Percentiles rank a stretch among this genome's conserved stretches.
phyloP scores from a whole-genome alignment of 768 basidiomycete species.

The Leccinum truebloodii region DNA sequence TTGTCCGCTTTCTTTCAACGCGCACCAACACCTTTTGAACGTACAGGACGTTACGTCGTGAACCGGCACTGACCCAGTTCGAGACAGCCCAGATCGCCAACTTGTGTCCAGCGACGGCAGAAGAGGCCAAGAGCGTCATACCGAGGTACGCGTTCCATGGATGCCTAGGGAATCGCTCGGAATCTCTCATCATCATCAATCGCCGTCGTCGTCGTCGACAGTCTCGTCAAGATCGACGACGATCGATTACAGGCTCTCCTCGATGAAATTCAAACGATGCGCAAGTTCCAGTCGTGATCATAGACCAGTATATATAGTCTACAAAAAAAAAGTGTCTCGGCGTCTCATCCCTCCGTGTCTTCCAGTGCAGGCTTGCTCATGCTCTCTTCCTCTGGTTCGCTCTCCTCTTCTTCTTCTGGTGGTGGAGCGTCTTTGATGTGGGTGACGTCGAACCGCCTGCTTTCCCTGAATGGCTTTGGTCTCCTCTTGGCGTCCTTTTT shows the following conservation, averaged over 20 bases:
- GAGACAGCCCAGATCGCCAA: slow-evolving; percentile 94
- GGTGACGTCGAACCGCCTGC: slow-evolving; percentile 66
- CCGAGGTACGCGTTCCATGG: slow-evolving; percentile 60
- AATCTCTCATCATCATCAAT: not conserved
- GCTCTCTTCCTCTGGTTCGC: slow-evolving; percentile 45
- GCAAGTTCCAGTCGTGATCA: slow-evolving; percentile 79
- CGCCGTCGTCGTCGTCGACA: not conserved
- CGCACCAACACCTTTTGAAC: not conserved
- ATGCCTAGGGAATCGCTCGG: not conserved
- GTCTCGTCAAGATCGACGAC: slow-evolving; percentile 86
- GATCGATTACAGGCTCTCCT: slow-evolving; percentile 79
- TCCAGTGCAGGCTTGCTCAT: slow-evolving; percentile 46
- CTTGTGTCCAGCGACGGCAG: slow-evolving; percentile 81
- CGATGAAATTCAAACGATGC: slow-evolving; percentile 87
- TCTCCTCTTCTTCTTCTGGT: slow-evolving; percentile 42
- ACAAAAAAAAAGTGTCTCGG: not conserved
- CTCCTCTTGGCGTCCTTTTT: slow-evolving; percentile 54
- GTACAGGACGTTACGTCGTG: slow-evolving; percentile 71
- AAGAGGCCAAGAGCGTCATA: slow-evolving; percentile 89
- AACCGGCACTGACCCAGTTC: slow-evolving; percentile 81
- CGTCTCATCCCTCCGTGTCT: slow-evolving; percentile 48
- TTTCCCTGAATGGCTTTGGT: slow-evolving; percentile 66
- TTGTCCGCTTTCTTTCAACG: not conserved
- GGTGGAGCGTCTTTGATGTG: slow-evolving; percentile 31
- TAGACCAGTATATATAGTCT: slow-evolving; percentile 4